Evolutionary conservation across 2,329 filamentous ascomycete genomes (phyloP).

Genomic region (Arthrobotrys musiformis): DNA sequence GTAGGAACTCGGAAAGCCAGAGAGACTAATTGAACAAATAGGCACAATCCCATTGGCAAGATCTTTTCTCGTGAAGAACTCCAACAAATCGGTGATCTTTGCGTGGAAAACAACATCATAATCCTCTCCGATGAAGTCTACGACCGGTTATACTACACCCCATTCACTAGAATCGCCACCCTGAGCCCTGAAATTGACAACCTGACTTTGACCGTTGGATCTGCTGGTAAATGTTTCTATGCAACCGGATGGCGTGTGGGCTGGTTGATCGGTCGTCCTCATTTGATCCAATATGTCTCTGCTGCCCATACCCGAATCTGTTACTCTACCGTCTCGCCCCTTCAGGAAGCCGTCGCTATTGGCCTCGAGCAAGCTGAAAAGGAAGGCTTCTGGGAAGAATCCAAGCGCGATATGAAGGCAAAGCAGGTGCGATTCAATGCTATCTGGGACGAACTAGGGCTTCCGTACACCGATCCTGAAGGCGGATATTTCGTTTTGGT

Average conservation of each 20-base stretch:
- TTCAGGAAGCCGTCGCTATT: conserved; percentile 93
- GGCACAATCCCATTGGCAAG: conserved; percentile 95
- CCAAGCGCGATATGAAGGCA: conserved; percentile 84
- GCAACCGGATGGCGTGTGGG: conserved; percentile 82
- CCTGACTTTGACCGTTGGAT: conserved; percentile 91
- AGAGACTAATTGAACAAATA: conserved; percentile 41
- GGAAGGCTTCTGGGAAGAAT: conserved; percentile 86
- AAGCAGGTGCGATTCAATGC: conserved; percentile 90
- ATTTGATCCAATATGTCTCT: conserved; percentile 89
- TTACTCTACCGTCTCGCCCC: conserved; percentile 89
- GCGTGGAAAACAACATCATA: conserved; percentile 91
- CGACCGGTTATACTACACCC: conserved; percentile 92
- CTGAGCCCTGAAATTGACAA: conserved; percentile 88
- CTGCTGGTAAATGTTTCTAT: conserved; percentile 98
- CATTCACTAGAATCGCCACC: conserved; percentile 91
- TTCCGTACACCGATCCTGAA: conserved; percentile 84
- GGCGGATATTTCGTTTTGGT: conserved; percentile 97
- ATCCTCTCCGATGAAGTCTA: conserved; percentile 95
- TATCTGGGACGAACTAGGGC: conserved; percentile 77
- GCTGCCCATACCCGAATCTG: conserved; percentile 96
- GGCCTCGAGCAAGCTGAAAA: conserved; percentile 91
- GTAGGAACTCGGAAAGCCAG: not conserved
- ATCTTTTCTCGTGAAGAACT: conserved; percentile 88
- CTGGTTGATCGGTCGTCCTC: conserved; percentile 88
- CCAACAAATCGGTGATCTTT: conserved; percentile 83